phyloP scores from a whole-genome alignment of 768 basidiomycete genomes.

The Rhodosporidiobolus sp. region DNA sequence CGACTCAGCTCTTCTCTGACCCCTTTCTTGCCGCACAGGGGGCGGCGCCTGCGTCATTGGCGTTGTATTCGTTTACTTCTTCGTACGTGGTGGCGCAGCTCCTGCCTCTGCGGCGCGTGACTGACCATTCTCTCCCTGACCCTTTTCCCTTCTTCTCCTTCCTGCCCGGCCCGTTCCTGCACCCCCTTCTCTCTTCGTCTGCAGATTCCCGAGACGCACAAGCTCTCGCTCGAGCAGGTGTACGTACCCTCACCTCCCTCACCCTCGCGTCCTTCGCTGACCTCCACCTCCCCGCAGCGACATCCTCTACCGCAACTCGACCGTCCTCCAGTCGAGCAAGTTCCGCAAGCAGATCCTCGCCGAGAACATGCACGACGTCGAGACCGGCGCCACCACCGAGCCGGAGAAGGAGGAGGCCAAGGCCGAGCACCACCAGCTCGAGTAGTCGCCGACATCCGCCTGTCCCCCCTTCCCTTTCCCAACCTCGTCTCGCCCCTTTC shows the following conservation, averaged over 20 bases:
- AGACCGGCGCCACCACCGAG: background rate
- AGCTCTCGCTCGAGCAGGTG: constrained; percentile 76
- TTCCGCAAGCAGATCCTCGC: constrained; percentile 44
- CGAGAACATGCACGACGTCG: constrained; percentile 35
- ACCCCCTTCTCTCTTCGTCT: too few species aligned
- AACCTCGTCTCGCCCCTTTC: too few species aligned
- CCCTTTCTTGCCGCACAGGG: constrained; percentile 48
- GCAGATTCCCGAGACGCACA: constrained; percentile 53
- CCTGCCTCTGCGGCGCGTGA: constrained; percentile 50
- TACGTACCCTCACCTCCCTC: background rate
- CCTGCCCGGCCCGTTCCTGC: too few species aligned
- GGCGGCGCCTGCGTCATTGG: constrained; percentile 64
- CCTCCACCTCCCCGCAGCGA: constrained; percentile 61
- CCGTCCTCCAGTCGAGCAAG: constrained; percentile 58
- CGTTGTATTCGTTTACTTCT: constrained; percentile 66
- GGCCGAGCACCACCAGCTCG: too few species aligned
- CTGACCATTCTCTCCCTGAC: too few species aligned
- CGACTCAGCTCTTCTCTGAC: background rate
- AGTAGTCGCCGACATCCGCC: too few species aligned
- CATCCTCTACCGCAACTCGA: constrained; percentile 67
- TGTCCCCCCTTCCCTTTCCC: too few species aligned
- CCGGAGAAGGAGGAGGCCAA: too few species aligned
- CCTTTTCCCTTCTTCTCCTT: constrained; percentile 58
- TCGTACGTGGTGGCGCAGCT: constrained; percentile 52
- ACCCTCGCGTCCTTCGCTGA: constrained; percentile 49